Evolutionary conservation across 2,329 filamentous ascomycete genomes (phyloP), one percentile per base, ranked within the genome.

Genomic region (Aspergillus neoniger): DNA sequence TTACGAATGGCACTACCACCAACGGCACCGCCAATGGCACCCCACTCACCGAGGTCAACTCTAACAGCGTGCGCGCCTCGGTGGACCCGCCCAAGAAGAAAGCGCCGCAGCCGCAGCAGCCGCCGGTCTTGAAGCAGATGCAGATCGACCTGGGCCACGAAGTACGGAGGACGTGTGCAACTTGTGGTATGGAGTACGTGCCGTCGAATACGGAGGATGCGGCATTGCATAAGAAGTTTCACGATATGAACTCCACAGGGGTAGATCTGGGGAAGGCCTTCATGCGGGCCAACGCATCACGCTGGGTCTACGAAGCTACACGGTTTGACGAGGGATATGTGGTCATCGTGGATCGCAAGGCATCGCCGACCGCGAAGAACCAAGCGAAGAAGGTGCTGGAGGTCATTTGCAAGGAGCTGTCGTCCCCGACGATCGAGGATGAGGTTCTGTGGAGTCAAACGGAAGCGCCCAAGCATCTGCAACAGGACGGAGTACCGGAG

Each of bases 161-260:
- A 44, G 75, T 82, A 41, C 80, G 83, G 50, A 84, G 83, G 65
- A 84, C 81, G 10, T 90, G 87, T 73, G 77, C 78, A 39, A 78
- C 77, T 2, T 90, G 87, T 67, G 84, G 85, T 1, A 90, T 90
- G 87, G 85, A 87, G 56, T 90, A 89, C 66, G 81, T 86, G 36
- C 83, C 86, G 4, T 88, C 86, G 0, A 83, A 84, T 53, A 74
- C 78, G 6, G 86, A 88, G 67, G 87, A 90, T 66, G 77, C 80
- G n/a, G 82, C 81, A 6, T 69, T 89, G 57, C 87, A 90, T 69
- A 83, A 83, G 65, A 86, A 85, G 63, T 89, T 86, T 65, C 87
- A 89, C 70, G 82, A 83, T 38, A 83, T 85, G 75, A 85, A 86
- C 65, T 77, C 82, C 2, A 82, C 83, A 23, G 87, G 87, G 1